Percentiles rank a stretch among this genome's conserved stretches.
Evolutionary conservation across 164 flowering plant genomes (phyloP).

Genomic region (Vitis rupestris): DNA sequence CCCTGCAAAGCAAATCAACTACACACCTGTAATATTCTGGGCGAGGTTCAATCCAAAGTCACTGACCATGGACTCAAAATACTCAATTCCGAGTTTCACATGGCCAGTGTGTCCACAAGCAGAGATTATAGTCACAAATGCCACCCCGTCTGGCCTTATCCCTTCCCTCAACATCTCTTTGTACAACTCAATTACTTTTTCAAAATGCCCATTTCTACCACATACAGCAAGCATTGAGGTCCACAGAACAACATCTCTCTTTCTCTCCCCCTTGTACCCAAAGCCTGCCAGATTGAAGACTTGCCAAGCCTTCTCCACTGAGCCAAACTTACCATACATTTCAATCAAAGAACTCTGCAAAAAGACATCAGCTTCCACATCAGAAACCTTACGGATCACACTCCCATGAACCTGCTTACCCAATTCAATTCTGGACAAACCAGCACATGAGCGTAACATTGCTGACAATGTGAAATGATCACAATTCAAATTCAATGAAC

Average conservation of each 20-base stretch:
- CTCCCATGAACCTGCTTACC: conserved; percentile 58
- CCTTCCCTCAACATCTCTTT: conserved; percentile 53
- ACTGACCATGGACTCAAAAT: conserved; percentile 55
- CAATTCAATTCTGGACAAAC: conserved; percentile 44
- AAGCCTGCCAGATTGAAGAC: conserved; percentile 46
- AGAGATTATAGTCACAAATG: conserved; percentile 62
- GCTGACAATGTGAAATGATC: conserved; percentile 63
- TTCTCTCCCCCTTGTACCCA: conserved; percentile 11
- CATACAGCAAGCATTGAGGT: conserved; percentile 70
- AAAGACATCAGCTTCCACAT: conserved; percentile 41
- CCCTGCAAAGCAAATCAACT: conserved; percentile 69
- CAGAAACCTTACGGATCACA: conserved; percentile 19
- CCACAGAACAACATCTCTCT: conserved; percentile 71
- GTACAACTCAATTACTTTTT: conserved; percentile 47
- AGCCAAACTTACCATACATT: conserved; percentile 83
- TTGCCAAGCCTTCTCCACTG: conserved; percentile 41
- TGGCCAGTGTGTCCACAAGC: conserved; percentile 76
- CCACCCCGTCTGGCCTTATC: conserved; percentile 57
- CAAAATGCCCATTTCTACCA: conserved; percentile 55
- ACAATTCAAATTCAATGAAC: conserved; percentile 27
- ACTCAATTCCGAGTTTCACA: conserved; percentile 49
- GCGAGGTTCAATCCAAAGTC: conserved; percentile 46
- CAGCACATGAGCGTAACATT: conserved; percentile 47
- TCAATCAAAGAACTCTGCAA: conserved; percentile 68
- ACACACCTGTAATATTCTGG: conserved; percentile 74